A percentile compares a stretch with the other conserved stretches of the same genome.
Evolutionary conservation across 176 grass and related monocot species (phyloP).

Genomic region (Carex scoparia): DNA sequence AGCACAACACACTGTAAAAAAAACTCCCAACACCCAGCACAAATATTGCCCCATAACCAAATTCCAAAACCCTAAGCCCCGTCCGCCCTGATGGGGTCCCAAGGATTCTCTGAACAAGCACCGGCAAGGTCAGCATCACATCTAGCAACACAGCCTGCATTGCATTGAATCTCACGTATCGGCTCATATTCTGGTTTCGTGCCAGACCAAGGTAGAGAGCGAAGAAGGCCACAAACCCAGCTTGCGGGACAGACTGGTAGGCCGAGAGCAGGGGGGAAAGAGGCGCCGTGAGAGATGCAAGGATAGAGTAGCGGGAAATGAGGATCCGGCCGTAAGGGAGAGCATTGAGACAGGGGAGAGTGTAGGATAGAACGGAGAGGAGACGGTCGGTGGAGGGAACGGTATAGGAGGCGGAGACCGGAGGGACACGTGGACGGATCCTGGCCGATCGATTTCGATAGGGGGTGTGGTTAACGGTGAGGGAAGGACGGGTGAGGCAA

Average conservation of each 20-base stretch:
- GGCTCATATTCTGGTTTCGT: conserved; percentile 25
- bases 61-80: conserved; percentile 22
- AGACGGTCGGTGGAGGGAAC: conserved; percentile 35
- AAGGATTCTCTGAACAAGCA: conserved; percentile 25
- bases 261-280: background rate
- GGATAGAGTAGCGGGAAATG: conserved; percentile 19
- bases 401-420: conserved; percentile 14
- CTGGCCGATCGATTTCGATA: background rate
- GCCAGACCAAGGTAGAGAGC: conserved; percentile 22
- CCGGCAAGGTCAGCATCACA: background rate
- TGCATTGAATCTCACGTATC: conserved; percentile 30
- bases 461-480: background rate
- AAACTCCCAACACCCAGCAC: conserved; percentile 16
- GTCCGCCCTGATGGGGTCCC: conserved; percentile 14
- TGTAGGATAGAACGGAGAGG: conserved; percentile 33
- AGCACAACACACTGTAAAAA: conserved; percentile 26
- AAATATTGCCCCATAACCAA: conserved; percentile 31
- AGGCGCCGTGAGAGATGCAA: conserved; percentile 23
- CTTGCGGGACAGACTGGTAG: conserved; percentile 9
- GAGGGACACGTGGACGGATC: background rate
- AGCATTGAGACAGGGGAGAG: conserved; percentile 35
- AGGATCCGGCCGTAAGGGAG: conserved; percentile 38
- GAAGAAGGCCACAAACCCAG: conserved; percentile 20
- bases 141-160: conserved; percentile 26
- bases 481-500: background rate